Base-by-base conservation (phyloP, 192 early-diverging fungal genomes). In the Borealophlyctis nickersoniae region DNA sequence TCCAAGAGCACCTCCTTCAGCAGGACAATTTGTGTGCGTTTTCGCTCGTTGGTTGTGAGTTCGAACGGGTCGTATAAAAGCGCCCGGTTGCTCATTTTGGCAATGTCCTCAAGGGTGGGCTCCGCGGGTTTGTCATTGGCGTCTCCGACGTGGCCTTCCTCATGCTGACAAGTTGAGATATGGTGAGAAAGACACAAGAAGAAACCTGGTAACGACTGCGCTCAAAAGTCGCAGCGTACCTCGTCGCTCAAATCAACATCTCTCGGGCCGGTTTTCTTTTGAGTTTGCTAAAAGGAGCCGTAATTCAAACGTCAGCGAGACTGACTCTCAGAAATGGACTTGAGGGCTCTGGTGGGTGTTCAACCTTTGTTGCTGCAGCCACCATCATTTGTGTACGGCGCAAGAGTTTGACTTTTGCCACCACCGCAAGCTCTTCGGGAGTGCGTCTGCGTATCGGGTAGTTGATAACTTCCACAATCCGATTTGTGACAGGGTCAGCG, bases 41-140 rank as follows among this genome's bases (percentile, higher is more conserved):
- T 60, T 22, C 84, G 68, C 23, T 85, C 79, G 49, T 81, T 71
- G 0, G 84, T 82, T 0, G 71, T 83, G 5, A 86, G 69, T 27
- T 86, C 83, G 23, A 69, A 73, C 9, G 79, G 65, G 24, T 62
- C 49, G 60, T 64, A 85, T 2, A 86, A 66, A 5, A 85, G 63
- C 1, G 56, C 36, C 52, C 9, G 7, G n/a, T 48, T 55, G 28
- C 26, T 54, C 48, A 31, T 52, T 74, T 24, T 27, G 63, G 45
- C 45, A 53, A 53, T 26, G 52, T 22, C 52, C 26, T 53, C 4
- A 7, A 7, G 5, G 23, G 52, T 22, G 14, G 7, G 52, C 5
- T 53, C 52, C 5, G 52, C 23, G 5, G 13, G 16, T 53, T 53
- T 26, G 52, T 45, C 19, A 7, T 45, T 19, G 13, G 7, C 52